A percentile compares a stretch with the other conserved stretches of the same genome.
These are phyloP conservation scores for Metschnikowia reukaufii DNA, from an alignment of 805 yeast genomes.

Conservation along the genomic window DNA sequence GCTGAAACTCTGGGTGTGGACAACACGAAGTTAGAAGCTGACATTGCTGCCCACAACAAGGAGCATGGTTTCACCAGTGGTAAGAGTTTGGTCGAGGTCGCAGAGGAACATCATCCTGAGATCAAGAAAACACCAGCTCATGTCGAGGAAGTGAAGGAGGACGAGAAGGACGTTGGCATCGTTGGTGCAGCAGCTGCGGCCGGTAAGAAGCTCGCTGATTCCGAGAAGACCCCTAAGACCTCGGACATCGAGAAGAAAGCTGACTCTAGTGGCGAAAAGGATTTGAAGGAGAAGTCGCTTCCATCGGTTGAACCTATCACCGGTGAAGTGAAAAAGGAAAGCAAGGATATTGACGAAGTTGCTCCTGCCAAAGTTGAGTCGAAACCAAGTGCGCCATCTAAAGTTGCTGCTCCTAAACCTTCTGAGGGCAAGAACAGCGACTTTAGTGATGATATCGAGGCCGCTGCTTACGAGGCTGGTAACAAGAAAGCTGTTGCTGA, in stretches of 20 bases:
- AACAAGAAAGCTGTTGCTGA: not conserved
- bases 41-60: constrained; percentile 29
- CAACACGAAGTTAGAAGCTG: constrained; percentile 22
- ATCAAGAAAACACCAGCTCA: constrained; percentile 21
- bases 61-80: constrained; percentile 25
- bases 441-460: too few relatives aligned
- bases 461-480: too few relatives aligned
- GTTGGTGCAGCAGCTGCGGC: constrained; percentile 9
- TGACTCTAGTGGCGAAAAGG: too few relatives aligned
- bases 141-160: constrained; percentile 1
- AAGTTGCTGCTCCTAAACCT: too few relatives aligned
- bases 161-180: too few relatives aligned
- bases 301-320: too few relatives aligned
- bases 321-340: too few relatives aligned
- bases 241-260: not conserved
- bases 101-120: constrained; percentile 23
- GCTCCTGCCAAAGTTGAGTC: too few relatives aligned
- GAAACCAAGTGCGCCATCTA: too few relatives aligned
- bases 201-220: constrained; percentile 2
- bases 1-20: constrained; percentile 10
- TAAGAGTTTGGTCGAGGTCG: constrained; percentile 28
- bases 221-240: not conserved
- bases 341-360: too few relatives aligned
- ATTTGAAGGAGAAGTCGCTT: too few relatives aligned
- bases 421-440: too few relatives aligned